Evolutionary conservation across 495 filamentous ascomycete genomes (phyloP).

Genomic region (Annulohypoxylon nitens): DNA sequence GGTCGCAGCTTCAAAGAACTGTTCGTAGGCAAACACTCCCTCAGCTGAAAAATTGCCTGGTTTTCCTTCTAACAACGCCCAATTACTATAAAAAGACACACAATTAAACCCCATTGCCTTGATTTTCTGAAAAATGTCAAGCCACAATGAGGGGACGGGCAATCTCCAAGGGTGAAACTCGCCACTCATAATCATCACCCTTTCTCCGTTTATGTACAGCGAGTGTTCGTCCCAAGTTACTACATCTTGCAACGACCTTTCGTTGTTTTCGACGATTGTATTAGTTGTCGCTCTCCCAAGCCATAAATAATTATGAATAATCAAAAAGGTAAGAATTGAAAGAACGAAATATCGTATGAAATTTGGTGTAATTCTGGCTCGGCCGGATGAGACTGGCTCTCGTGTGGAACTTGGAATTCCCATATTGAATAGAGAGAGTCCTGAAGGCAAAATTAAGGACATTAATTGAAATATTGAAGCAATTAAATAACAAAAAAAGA

Average conservation of each 20-base stretch:
- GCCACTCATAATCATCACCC: slow-evolving; percentile 78
- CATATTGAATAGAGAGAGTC: slow-evolving; percentile 5
- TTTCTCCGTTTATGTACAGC: slow-evolving; percentile 76
- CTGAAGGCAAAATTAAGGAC: too few species aligned
- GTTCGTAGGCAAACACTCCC: slow-evolving; percentile 75
- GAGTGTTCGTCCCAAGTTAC: slow-evolving; percentile 82
- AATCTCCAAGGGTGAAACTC: slow-evolving; percentile 82
- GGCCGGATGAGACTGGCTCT: background rate
- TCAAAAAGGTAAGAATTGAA: slow-evolving; percentile 11
- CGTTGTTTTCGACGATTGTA: background rate
- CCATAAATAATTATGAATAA: slow-evolving; percentile 22
- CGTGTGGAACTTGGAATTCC: background rate
- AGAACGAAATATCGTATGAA: background rate
- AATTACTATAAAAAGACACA: slow-evolving; percentile 81
- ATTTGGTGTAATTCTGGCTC: background rate
- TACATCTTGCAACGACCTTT: slow-evolving; percentile 16
- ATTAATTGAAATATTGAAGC: too few species aligned
- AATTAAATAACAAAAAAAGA: too few species aligned
- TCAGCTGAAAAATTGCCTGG: slow-evolving; percentile 75
- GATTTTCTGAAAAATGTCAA: slow-evolving; percentile 84
- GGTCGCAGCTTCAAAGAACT: slow-evolving; percentile 78
- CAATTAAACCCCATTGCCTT: slow-evolving; percentile 81
- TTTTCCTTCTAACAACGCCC: slow-evolving; percentile 82
- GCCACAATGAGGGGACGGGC: slow-evolving; percentile 77
- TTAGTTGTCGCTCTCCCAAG: background rate